Percentiles rank a stretch among this genome's conserved stretches.
phyloP scores from a whole-genome alignment of 106 monocot genomes.

The Dactylorhiza incarnata region DNA sequence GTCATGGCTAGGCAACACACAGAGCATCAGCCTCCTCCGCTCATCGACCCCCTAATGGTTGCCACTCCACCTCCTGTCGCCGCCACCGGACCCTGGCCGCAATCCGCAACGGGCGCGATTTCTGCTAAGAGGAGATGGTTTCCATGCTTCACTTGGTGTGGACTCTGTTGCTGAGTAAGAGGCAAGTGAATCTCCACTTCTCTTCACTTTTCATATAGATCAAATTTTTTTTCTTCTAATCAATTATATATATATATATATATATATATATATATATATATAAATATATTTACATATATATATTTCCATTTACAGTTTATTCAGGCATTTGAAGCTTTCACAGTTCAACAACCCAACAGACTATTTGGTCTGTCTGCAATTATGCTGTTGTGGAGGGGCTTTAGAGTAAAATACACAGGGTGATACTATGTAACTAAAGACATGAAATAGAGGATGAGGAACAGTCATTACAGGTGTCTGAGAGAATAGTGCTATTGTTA shows the following conservation, averaged over 20 bases:
- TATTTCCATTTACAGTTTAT: neutral
- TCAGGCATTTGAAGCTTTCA: neutral
- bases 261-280: neutral
- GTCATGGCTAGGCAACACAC: neutral
- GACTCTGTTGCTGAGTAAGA: neutral
- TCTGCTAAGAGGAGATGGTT: constrained; percentile 5
- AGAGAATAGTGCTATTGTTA: too few relatives aligned
- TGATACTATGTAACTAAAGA: too few relatives aligned
- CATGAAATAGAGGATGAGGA: too few relatives aligned
- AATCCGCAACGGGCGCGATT: neutral
- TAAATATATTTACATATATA: neutral
- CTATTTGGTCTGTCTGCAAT: neutral
- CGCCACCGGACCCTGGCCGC: neutral
- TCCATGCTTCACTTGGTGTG: neutral
- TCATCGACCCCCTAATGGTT: neutral
- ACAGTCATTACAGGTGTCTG: too few relatives aligned
- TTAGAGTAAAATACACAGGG: neutral
- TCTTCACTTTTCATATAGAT: neutral
- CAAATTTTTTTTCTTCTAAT: too few relatives aligned
- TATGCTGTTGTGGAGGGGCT: neutral
- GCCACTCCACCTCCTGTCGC: neutral
- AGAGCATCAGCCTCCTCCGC: neutral
- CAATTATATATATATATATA: too few relatives aligned
- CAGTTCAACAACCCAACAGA: neutral
- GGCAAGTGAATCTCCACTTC: neutral